Evolutionary conservation across 441 rosid species (phyloP).

Genomic region (Capsella rubella): DNA sequence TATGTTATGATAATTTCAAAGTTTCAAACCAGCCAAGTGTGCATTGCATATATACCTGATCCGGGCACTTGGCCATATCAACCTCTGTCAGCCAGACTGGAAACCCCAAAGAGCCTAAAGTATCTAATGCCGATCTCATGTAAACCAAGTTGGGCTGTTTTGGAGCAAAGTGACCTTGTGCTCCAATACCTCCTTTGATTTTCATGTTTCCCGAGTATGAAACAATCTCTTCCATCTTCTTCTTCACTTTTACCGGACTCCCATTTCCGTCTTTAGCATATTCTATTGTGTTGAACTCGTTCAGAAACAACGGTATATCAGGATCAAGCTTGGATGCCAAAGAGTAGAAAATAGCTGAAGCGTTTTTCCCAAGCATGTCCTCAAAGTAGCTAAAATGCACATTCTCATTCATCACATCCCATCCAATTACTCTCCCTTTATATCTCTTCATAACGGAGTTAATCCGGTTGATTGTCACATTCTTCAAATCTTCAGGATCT

Average conservation of each 20-base stretch:
- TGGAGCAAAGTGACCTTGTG: conserved; percentile 62
- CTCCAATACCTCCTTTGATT: conserved; percentile 61
- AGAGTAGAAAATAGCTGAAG: conserved; percentile 53
- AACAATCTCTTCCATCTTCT: conserved; percentile 53
- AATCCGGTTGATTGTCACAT: conserved; percentile 54
- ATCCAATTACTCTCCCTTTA: conserved; percentile 62
- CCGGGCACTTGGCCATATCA: conserved; percentile 48
- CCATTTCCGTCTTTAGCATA: conserved; percentile 42
- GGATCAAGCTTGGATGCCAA: conserved; percentile 60
- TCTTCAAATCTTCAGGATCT: conserved; percentile 41
- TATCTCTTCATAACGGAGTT: conserved; percentile 69
- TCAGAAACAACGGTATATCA: conserved; percentile 60
- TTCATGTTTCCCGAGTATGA: conserved; percentile 54
- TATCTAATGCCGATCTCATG: conserved; percentile 70
- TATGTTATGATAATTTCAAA: neutral
- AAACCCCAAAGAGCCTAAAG: conserved; percentile 58
- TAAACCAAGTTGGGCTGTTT: conserved; percentile 61
- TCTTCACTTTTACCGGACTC: conserved; percentile 49
- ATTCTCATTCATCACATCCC: conserved; percentile 92
- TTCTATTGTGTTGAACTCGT: conserved; percentile 76
- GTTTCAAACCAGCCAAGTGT: conserved; percentile 25
- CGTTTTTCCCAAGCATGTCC: conserved; percentile 64
- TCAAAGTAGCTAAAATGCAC: conserved; percentile 74
- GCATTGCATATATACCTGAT: conserved; percentile 54
- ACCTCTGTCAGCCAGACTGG: conserved; percentile 89